phyloP scores from a whole-genome alignment of 2,329 filamentous ascomycete species.

The Aspergillus ibericus region DNA sequence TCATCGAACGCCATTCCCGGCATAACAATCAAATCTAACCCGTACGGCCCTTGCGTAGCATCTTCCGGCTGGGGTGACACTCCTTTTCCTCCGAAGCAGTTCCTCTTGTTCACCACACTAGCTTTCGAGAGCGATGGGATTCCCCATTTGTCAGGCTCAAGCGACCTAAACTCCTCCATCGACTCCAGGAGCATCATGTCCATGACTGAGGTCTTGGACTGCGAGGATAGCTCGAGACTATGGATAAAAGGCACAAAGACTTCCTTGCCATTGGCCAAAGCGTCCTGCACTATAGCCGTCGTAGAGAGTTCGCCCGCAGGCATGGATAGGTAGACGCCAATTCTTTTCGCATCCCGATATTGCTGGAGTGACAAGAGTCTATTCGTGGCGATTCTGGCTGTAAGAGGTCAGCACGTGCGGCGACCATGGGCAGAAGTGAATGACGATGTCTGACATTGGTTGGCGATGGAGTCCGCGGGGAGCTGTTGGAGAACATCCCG shows the following conservation, averaged over 20 bases:
- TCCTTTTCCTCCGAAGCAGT: constrained; percentile 69
- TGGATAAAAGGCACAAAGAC: constrained; percentile 93
- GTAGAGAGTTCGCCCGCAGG: constrained; percentile 84
- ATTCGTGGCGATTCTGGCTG: constrained; percentile 67
- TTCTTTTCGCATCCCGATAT: constrained; percentile 70
- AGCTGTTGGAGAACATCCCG: constrained; percentile 65
- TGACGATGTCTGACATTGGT: constrained; percentile 62
- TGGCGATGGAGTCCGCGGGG: constrained; percentile 59
- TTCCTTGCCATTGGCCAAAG: constrained; percentile 72
- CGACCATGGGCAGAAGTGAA: constrained; percentile 27
- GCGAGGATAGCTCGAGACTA: constrained; percentile 48
- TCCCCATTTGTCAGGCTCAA: constrained; percentile 82
- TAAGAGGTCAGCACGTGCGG: constrained; percentile 22
- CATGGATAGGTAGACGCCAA: constrained; percentile 94
- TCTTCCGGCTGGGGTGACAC: constrained; percentile 20
- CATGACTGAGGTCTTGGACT: constrained; percentile 71
- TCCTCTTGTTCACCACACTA: constrained; percentile 66
- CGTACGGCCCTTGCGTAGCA: constrained; percentile 32
- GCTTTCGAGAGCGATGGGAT: constrained; percentile 78
- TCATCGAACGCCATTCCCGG: constrained; percentile 91
- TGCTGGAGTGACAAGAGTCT: constrained; percentile 67
- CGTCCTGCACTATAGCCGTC: constrained; percentile 75
- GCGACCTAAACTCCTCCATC: constrained; percentile 72
- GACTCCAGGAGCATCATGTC: constrained; percentile 84
- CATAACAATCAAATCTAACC: constrained; percentile 83